Base-by-base conservation (phyloP, 75 land plant genomes). In the Azolla pinnata region DNA sequence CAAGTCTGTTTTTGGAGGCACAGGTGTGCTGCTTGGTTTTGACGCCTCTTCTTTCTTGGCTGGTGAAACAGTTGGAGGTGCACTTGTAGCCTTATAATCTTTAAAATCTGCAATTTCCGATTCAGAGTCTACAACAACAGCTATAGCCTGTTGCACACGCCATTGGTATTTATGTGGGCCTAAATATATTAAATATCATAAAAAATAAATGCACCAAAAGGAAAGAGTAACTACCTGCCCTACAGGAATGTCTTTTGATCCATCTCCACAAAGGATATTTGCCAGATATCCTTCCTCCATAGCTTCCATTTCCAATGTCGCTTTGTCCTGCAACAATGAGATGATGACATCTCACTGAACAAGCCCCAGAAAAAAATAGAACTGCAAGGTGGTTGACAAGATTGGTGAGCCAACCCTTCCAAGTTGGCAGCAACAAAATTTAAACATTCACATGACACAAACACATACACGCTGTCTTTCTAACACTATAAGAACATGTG, bases 221-320 rank as follows among this genome's bases (percentile, higher is more conserved):
- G 5, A 17, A 33, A 51, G 44, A 57, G 24, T 44, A 32, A 30
- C 47, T 81, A 93, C 98, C 90, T 93, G 85, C 17, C 96, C 96
- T 83, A 93, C 90, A 81, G 81, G 76, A 10, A 93, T 93, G 46
- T 79, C 90, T 60, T 86, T 80, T 35, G 90, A 54, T 17, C 98
- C 98, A 70, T 93, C 98, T 62, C 79, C 79, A 31, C 56, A 57
- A 21, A 93, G 3, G 42, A 93, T 93, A 66, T 85, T 93, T 28
- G 96, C 98, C 46, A 93, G 71, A 76, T 69, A 89, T 26, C 98
- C 98, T 49, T 93, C 98, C 59, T 93, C 98, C 98, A 93, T 93
- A 50, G 87, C 83, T 50, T 93, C 98, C 98, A 93, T 88, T 54
- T 93, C 98, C 25, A 93, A 77, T 7, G 96, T 85, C 33, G 98